phyloP scores from a whole-genome alignment of 164 flowering plant genomes.

The Vitis labrusca region DNA sequence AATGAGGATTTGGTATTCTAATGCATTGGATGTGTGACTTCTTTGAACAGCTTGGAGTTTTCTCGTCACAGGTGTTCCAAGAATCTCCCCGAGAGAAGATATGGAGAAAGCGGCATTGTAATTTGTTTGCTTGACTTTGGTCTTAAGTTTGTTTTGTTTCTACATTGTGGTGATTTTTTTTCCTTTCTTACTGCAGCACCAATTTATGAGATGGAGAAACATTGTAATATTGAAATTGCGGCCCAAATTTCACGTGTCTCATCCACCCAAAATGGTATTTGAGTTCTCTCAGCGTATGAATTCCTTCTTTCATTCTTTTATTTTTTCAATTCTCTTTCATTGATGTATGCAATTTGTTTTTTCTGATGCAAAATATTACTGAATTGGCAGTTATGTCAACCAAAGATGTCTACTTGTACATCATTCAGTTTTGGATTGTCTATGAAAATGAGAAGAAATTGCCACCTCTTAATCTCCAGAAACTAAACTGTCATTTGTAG shows the following conservation, averaged over 20 bases:
- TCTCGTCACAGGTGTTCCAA: constrained; percentile 97
- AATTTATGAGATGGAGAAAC: constrained; percentile 78
- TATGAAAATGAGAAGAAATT: no score
- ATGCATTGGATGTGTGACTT: constrained; percentile 8
- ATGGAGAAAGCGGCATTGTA: constrained; percentile 72
- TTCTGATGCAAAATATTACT: not conserved
- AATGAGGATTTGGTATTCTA: not conserved
- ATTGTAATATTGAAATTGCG: constrained; percentile 90
- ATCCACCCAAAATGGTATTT: constrained; percentile 59
- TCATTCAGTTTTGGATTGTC: no score
- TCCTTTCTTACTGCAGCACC: constrained; percentile 57
- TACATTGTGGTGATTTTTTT: constrained; percentile 7
- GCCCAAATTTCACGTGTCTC: constrained; percentile 77
- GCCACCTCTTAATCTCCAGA: no score
- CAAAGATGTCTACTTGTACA: no score
- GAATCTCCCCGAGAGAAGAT: constrained; percentile 75
- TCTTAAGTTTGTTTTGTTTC: constrained; percentile 7
- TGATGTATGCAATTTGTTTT: not conserved
- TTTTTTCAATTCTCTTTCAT: not conserved
- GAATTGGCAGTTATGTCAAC: no score
- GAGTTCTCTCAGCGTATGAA: constrained; percentile 14
- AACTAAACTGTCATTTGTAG: no score
- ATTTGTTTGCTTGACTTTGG: constrained; percentile 12
- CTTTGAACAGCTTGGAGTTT: constrained; percentile 86
- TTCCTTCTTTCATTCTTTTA: constrained; percentile 1